Evolutionary conservation across 768 basidiomycete genomes (phyloP).

Genomic region (Leccinum truebloodii): DNA sequence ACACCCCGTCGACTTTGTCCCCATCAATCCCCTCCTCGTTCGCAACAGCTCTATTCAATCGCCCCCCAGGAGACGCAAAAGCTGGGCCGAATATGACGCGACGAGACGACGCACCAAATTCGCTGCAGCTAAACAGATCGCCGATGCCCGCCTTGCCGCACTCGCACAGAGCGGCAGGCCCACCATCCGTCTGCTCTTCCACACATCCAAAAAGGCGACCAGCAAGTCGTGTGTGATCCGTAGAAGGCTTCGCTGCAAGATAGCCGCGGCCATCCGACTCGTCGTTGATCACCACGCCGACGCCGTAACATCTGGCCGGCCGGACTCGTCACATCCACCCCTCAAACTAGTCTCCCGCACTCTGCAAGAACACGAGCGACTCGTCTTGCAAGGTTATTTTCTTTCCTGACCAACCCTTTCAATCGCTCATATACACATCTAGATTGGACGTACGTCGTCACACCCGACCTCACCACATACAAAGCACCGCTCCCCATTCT

Average conservation of each 20-base stretch:
- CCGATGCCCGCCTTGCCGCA: slow-evolving; percentile 6
- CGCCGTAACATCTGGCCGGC: neutral
- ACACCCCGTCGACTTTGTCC: slow-evolving; percentile 4
- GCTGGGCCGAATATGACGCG: neutral
- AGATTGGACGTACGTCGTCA: slow-evolving; percentile 34
- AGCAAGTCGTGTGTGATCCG: slow-evolving; percentile 28
- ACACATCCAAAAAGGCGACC: slow-evolving; percentile 25
- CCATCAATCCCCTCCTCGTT: slow-evolving; percentile 19
- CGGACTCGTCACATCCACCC: slow-evolving; percentile 2
- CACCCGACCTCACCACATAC: slow-evolving; percentile 27
- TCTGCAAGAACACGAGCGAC: neutral
- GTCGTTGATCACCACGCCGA: slow-evolving; percentile 22
- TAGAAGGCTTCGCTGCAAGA: slow-evolving; percentile 22
- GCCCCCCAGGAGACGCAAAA: neutral
- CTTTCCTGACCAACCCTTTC: neutral
- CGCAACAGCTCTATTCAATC: neutral
- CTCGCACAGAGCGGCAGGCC: slow-evolving; percentile 10
- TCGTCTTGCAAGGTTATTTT: slow-evolving; percentile 22
- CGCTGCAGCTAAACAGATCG: slow-evolving; percentile 4
- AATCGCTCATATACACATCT: neutral
- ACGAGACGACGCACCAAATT: slow-evolving; percentile 2
- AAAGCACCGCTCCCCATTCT: slow-evolving; percentile 26
- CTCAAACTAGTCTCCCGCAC: slow-evolving; percentile 6
- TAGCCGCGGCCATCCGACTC: slow-evolving; percentile 17
- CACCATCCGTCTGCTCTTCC: slow-evolving; percentile 22